Evolutionary conservation across 1,284 basidiomycete species (phyloP), one percentile per base, ranked within the genome.

Genomic region (Peniophora sp.): DNA sequence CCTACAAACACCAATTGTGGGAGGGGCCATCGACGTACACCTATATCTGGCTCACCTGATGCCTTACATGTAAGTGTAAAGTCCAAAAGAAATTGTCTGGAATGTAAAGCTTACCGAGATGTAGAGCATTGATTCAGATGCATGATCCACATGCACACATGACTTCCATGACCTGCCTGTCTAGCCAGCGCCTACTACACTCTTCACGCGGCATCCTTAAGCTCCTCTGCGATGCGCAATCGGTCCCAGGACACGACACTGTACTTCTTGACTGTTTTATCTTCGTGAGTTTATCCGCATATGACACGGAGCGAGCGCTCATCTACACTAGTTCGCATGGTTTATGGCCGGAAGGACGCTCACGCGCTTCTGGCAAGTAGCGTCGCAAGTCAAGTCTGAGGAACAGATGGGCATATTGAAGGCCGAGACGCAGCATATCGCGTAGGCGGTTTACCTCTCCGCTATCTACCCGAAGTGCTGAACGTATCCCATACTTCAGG

Each of bases 11-110:
- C 81, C 83, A 1, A 74, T 84, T 47, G 63, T 65, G 16, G 70
- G 77, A 47, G 78, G 78, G 53, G 65, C 77, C 1, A 70, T 89
- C 14, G 85, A 89, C 55, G 73, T 76, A 27, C 79, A 85, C 55
- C 65, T 89, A 27, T 87, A 85, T 56, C 74, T 81, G 2, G 77
- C 83, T 2, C 77, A 75, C 57, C 61, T 82, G 34, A 75, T 83
- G 54, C 73, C 81, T 2, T 74, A 82, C 61, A 72, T 85, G 85
- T 87, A 67, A 61, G 81, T 70, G 8, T 16, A n/a, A 6, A 8
- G 8, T 41, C 19, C 38, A 5, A 5, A n/a, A 16, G 16, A 5
- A 41, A n/a, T 41, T 5, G n/a, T 5, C 38, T 20, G 38, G 19
- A 6, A 41, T 17, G 38, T 20, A 16, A 5, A 41, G 38, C 38